Evolutionary conservation across 345 rosid genomes (phyloP).

Genomic region (Bruguiera parviflora): DNA sequence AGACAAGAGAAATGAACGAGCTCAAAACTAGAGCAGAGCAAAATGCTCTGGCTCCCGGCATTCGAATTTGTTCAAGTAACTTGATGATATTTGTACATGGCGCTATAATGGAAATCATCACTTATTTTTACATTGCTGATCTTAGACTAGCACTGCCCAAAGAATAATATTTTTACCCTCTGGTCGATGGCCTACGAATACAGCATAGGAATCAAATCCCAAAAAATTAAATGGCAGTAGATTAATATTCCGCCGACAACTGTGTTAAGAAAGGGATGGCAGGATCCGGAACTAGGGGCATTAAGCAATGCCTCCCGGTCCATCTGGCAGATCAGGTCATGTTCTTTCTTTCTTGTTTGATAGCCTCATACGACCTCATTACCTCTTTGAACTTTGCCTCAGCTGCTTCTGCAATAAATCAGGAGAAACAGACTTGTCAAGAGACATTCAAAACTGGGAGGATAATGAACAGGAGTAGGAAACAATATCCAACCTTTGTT

Average conservation of each 20-base stretch:
- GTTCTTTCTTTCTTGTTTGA: constrained; percentile 65
- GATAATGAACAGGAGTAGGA: not conserved
- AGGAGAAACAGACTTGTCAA: not conserved
- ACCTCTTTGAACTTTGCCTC: constrained; percentile 95
- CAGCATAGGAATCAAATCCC: not conserved
- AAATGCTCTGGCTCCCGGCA: too few relatives aligned
- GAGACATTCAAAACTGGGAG: not conserved
- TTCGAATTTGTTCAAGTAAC: too few relatives aligned
- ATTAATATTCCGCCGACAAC: not conserved
- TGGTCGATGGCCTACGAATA: not conserved
- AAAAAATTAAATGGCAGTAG: not conserved
- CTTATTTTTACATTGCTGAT: not conserved
- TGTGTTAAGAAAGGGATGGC: not conserved
- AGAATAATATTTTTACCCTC: not conserved
- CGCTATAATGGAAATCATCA: not conserved
- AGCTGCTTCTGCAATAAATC: constrained; percentile 58
- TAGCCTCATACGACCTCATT: constrained; percentile 81
- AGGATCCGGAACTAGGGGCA: not conserved
- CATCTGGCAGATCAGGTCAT: constrained; percentile 5
- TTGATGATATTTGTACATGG: too few relatives aligned
- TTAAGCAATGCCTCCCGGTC: not conserved
- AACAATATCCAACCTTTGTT: constrained; percentile 56
- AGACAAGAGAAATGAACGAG: too few relatives aligned
- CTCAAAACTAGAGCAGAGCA: too few relatives aligned
- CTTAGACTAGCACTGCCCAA: not conserved